Evolutionary conservation across 2,329 filamentous ascomycete genomes (phyloP).

Genomic region (Botrytis byssoidea): DNA sequence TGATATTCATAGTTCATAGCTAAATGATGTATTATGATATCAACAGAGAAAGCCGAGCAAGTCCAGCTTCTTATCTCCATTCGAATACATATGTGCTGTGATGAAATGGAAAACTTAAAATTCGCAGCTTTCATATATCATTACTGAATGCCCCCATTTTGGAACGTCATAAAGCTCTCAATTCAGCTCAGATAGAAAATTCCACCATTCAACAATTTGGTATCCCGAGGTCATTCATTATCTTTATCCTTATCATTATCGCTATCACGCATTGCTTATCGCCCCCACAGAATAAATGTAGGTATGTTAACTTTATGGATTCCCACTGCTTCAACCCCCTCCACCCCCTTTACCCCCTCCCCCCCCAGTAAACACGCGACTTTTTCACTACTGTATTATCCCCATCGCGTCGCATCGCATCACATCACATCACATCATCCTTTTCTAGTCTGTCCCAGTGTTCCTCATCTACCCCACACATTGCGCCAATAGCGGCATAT

Average conservation of each 20-base stretch:
- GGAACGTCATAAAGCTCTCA: not conserved
- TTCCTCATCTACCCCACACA: not conserved
- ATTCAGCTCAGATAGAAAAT: not conserved
- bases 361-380: not conserved
- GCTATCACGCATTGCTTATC: not conserved
- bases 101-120: not conserved
- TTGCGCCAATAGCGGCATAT: constrained; percentile 2
- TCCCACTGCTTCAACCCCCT: not conserved
- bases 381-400: not conserved
- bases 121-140: not conserved
- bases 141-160: not conserved
- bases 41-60: not conserved
- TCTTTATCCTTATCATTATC: constrained; percentile 1
- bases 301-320: not conserved
- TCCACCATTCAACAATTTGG: not conserved
- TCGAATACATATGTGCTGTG: not conserved
- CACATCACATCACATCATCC: not conserved
- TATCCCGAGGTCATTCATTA: not conserved
- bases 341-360: too few species aligned
- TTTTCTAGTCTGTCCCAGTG: not conserved
- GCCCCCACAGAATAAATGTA: not conserved
- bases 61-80: not conserved
- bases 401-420: not conserved
- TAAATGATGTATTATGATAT: not conserved
- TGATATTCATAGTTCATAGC: not conserved